Conservation (phyloP, 306 rosid species). For the Pyrus bretschneideri region DNA sequence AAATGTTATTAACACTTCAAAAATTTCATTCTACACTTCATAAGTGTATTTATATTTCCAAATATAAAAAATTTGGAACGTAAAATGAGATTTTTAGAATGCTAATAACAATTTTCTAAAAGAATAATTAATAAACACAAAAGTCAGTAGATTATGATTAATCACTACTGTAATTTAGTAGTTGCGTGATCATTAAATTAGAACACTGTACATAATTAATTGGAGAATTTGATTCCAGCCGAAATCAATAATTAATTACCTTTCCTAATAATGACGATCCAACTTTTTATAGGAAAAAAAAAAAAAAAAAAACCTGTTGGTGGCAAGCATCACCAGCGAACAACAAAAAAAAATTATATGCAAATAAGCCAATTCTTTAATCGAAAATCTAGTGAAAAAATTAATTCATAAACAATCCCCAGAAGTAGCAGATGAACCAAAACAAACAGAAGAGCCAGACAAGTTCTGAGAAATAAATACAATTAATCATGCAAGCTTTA, state of each 20-base stretch:
- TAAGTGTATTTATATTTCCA: no score
- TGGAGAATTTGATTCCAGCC: neutral
- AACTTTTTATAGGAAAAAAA: neutral
- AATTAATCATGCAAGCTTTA: neutral
- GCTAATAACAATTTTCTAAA: no score
- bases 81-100: no score
- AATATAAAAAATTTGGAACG: no score
- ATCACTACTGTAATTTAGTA: neutral
- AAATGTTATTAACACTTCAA: no score
- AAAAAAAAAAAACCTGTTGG: neutral
- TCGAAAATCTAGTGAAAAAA: neutral
- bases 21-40: no score
- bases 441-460: neutral
- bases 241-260: neutral
- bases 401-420: neutral
- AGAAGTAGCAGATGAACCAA: neutral
- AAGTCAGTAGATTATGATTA: neutral
- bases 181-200: neutral
- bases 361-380: neutral
- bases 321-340: neutral
- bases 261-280: neutral
- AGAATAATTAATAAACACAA: neutral
- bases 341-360: neutral
- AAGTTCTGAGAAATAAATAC: neutral
- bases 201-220: neutral